phyloP scores from a whole-genome alignment of 148 eudicot genomes.

The Spergularia marina region DNA sequence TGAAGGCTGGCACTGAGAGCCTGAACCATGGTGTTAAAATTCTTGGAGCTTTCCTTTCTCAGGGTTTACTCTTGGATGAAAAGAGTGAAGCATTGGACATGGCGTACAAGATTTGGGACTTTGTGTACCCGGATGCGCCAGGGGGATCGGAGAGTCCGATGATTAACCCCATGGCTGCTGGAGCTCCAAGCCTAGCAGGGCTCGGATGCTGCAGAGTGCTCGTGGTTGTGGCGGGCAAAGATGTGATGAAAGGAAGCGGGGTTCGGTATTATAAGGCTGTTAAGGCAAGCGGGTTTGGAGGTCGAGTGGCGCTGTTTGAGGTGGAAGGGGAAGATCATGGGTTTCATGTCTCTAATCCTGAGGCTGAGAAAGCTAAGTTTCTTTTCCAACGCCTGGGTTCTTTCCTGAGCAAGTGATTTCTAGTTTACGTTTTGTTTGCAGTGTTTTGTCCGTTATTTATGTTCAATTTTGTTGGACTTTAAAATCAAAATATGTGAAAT shows the following conservation, averaged over 20 bases:
- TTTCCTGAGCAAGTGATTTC: conserved; percentile 34
- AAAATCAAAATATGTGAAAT: too few relatives aligned
- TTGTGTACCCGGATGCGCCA: conserved; percentile 31
- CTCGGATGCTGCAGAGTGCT: conserved; percentile 37
- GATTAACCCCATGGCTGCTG: conserved; percentile 32
- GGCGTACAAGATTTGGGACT: conserved; percentile 32
- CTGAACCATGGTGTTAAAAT: conserved; percentile 30
- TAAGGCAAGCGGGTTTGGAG: conserved; percentile 38
- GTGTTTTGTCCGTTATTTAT: too few relatives aligned
- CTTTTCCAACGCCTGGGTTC: conserved; percentile 35
- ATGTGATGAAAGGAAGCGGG: conserved; percentile 28
- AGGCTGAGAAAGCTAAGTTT: conserved; percentile 33
- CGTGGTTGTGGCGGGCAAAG: conserved; percentile 34
- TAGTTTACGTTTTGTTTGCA: too few relatives aligned
- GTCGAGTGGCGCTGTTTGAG: conserved; percentile 39
- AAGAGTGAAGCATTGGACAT: not conserved
- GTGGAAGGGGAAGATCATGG: conserved; percentile 37
- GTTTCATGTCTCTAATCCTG: conserved; percentile 34
- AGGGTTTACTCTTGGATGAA: conserved; percentile 31
- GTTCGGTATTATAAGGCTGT: conserved; percentile 29
- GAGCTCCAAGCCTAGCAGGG: conserved; percentile 27
- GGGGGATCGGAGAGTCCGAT: conserved; percentile 34
- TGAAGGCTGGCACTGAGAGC: conserved; percentile 30
- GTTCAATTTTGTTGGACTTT: too few relatives aligned
- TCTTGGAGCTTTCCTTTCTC: conserved; percentile 30